Percentiles rank a stretch among this genome's conserved stretches.
These are phyloP conservation scores for Selaginella tamariscina DNA, from an alignment of 75 land plant species.

Conservation along the genomic window DNA sequence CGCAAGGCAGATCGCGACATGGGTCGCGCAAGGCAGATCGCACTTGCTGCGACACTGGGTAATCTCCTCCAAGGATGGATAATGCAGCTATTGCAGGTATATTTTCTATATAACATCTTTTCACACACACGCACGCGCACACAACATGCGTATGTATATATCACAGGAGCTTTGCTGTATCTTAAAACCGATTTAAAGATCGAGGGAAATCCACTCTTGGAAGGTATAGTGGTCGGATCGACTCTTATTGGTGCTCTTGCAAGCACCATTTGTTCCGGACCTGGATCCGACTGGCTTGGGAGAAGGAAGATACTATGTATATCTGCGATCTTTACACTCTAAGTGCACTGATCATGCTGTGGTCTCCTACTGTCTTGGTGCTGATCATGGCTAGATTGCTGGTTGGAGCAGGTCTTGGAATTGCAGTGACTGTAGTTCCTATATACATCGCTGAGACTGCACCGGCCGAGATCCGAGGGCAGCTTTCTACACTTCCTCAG, in stretches of 20 bases:
- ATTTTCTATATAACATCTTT: not conserved
- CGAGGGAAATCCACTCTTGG: conserved; percentile 22
- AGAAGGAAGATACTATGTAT: conserved; percentile 22
- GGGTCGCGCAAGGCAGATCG: conserved; percentile 20
- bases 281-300: conserved; percentile 36
- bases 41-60: conserved; percentile 59
- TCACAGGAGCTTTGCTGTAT: conserved; percentile 35
- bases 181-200: conserved; percentile 31
- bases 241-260: conserved; percentile 31
- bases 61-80: conserved; percentile 75
- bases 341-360: conserved; percentile 16
- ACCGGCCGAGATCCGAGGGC: conserved; percentile 24
- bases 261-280: conserved; percentile 28
- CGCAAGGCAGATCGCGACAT: too few relatives aligned
- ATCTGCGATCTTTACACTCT: conserved; percentile 19
- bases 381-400: conserved; percentile 9
- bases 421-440: conserved; percentile 21
- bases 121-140: not conserved
- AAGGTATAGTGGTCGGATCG: conserved; percentile 31
- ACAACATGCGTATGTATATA: not conserved
- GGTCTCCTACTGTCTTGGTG: conserved; percentile 12
- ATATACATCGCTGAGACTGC: conserved; percentile 25
- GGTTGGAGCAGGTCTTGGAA: conserved; percentile 18
- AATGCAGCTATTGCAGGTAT: conserved; percentile 81
- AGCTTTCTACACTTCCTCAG: conserved; percentile 22